These are phyloP conservation scores for Pseudoturritis turrita DNA, from an alignment of 345 rosid species.

Conservation along the genomic window DNA sequence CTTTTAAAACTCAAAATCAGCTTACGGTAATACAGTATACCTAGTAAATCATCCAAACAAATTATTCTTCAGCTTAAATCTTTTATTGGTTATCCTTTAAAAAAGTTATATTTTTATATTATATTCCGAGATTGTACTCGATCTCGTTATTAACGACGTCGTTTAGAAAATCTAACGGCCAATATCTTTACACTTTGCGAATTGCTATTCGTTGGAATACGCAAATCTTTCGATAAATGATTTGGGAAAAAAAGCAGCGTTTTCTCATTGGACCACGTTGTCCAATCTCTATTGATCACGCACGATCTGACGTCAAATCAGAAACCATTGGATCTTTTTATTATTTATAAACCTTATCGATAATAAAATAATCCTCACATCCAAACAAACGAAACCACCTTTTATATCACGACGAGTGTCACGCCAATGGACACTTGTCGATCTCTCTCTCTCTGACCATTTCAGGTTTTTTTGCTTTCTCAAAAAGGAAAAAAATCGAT, in stretches of 20 bases:
- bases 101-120: too few species aligned
- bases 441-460: constrained; percentile 25
- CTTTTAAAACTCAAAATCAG: too few species aligned
- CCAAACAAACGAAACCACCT: constrained; percentile 33
- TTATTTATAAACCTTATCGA: constrained; percentile 5
- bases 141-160: background rate
- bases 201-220: constrained; percentile 31
- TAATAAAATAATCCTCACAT: constrained; percentile 9
- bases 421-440: constrained; percentile 75
- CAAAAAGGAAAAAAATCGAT: constrained; percentile 11
- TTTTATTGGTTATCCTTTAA: background rate
- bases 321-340: background rate
- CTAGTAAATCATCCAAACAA: background rate
- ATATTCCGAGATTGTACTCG: background rate
- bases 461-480: constrained; percentile 18
- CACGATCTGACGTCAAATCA: constrained; percentile 17
- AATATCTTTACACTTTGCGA: constrained; percentile 34
- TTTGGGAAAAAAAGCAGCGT: constrained; percentile 17
- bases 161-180: constrained; percentile 39
- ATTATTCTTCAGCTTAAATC: background rate
- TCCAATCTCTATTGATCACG: constrained; percentile 29
- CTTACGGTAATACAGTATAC: too few species aligned
- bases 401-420: constrained; percentile 74
- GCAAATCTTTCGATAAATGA: constrained; percentile 28
- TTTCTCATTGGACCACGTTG: constrained; percentile 56